These are phyloP conservation scores for Leccinum boreale DNA, from an alignment of 768 basidiomycete species.

Conservation along the genomic window DNA sequence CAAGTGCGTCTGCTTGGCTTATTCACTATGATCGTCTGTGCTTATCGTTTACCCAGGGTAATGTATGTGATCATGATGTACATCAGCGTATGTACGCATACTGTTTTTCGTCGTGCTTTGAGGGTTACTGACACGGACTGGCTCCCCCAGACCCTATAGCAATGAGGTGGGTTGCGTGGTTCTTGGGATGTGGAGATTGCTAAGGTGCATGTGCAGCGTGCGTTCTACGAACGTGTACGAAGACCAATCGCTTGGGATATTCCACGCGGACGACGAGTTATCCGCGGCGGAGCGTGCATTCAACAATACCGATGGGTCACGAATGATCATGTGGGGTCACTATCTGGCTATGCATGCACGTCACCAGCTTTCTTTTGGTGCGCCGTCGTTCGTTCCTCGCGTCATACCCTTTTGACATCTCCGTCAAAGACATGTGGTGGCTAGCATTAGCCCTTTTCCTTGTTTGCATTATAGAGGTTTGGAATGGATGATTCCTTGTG, in stretches of 20 bases:
- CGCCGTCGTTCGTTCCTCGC: slow-evolving; percentile 16
- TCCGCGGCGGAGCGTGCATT: slow-evolving; percentile 45
- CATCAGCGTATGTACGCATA: slow-evolving; percentile 68
- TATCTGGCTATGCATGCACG: slow-evolving; percentile 82
- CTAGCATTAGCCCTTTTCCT: slow-evolving; percentile 78
- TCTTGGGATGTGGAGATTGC: not conserved
- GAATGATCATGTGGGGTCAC: slow-evolving; percentile 67
- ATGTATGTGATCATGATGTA: slow-evolving; percentile 95
- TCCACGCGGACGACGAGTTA: slow-evolving; percentile 48
- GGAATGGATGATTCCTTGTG: slow-evolving; percentile 9
- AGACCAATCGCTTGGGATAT: slow-evolving; percentile 86
- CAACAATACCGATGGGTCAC: slow-evolving; percentile 37
- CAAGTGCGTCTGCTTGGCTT: slow-evolving; percentile 49
- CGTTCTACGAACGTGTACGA: slow-evolving; percentile 95
- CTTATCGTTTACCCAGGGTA: slow-evolving; percentile 45
- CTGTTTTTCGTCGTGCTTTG: not conserved
- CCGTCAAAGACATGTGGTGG: slow-evolving; percentile 92
- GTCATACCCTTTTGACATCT: not conserved
- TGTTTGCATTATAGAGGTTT: slow-evolving; percentile 90
- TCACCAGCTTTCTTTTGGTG: slow-evolving; percentile 88
- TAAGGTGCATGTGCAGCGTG: slow-evolving; percentile 47
- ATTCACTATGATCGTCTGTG: not conserved
- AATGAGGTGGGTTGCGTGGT: slow-evolving; percentile 52
- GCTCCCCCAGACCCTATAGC: slow-evolving; percentile 65
- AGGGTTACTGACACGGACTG: slow-evolving; percentile 3